phyloP scores from a whole-genome alignment of 2,329 filamentous ascomycete species.

The Talaromyces sp. region DNA sequence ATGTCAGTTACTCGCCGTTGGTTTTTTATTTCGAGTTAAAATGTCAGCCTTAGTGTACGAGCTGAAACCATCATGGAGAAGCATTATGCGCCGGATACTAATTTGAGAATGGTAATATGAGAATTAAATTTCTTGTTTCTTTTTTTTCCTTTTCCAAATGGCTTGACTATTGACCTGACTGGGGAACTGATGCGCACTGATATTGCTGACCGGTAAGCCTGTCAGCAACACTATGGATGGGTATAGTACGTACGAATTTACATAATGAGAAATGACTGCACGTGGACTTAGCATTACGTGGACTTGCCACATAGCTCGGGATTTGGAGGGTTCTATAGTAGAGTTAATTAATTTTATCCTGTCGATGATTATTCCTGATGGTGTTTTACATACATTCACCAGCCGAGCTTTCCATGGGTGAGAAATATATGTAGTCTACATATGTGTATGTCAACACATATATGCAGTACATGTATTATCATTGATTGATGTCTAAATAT shows the following conservation, averaged over 20 bases:
- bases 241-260: neutral
- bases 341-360: neutral
- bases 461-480: too few species aligned
- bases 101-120: too few species aligned
- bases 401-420: too few species aligned
- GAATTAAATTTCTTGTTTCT: neutral
- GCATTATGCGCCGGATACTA: too few species aligned
- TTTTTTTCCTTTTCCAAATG: neutral
- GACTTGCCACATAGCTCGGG: neutral
- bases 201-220: too few species aligned
- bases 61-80: too few species aligned
- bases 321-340: neutral
- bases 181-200: neutral
- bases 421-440: too few species aligned
- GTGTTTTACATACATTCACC: too few species aligned
- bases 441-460: too few species aligned
- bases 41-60: too few species aligned
- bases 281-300: neutral
- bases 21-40: too few species aligned
- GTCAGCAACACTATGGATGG: neutral
- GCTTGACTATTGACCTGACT: neutral
- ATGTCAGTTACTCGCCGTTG: neutral
- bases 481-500: too few species aligned
- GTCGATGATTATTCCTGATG: neutral
- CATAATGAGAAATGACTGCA: neutral